Evolutionary conservation across 805 yeast species (phyloP).

Genomic region (Sugiyamaella americana): DNA sequence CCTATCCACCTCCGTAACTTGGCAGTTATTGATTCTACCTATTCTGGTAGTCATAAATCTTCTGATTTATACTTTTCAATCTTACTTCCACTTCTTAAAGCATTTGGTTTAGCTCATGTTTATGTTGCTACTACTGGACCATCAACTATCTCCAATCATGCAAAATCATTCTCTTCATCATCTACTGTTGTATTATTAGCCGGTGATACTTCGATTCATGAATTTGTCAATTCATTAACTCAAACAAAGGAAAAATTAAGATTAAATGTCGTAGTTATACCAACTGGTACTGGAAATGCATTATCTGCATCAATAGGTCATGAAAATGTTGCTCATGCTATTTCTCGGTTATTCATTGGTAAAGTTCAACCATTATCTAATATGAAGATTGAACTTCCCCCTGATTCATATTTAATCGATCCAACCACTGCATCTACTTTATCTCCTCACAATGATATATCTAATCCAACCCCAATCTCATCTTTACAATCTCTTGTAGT

Average conservation of each 20-base stretch:
- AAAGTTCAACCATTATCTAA: slow-evolving; percentile 37
- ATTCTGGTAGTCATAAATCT: slow-evolving; percentile 27
- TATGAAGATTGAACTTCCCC: slow-evolving; percentile 42
- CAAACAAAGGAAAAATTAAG: slow-evolving; percentile 14
- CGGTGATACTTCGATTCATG: slow-evolving; percentile 83
- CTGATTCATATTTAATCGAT: slow-evolving; percentile 19
- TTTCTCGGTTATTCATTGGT: slow-evolving; percentile 27
- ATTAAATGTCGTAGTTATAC: slow-evolving; percentile 39
- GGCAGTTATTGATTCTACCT: slow-evolving; percentile 31
- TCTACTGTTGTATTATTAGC: slow-evolving; percentile 56
- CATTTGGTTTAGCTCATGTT: slow-evolving; percentile 29
- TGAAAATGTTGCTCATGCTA: slow-evolving; percentile 25
- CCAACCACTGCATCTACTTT: background rate
- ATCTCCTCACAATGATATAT: slow-evolving; percentile 4
- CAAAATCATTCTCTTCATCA: slow-evolving; percentile 25
- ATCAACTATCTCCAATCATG: slow-evolving; percentile 29
- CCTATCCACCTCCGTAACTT: slow-evolving; percentile 26
- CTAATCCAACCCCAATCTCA: slow-evolving; percentile 24
- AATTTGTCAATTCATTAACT: slow-evolving; percentile 53
- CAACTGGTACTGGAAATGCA: slow-evolving; percentile 87
- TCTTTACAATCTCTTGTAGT: slow-evolving; percentile 48
- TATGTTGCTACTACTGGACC: slow-evolving; percentile 32
- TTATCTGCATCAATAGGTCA: slow-evolving; percentile 55
- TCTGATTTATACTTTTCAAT: slow-evolving; percentile 26
- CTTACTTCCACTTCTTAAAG: slow-evolving; percentile 31